phyloP scores from a whole-genome alignment of 2,329 filamentous ascomycete species.

The Myrmaecium sp. region DNA sequence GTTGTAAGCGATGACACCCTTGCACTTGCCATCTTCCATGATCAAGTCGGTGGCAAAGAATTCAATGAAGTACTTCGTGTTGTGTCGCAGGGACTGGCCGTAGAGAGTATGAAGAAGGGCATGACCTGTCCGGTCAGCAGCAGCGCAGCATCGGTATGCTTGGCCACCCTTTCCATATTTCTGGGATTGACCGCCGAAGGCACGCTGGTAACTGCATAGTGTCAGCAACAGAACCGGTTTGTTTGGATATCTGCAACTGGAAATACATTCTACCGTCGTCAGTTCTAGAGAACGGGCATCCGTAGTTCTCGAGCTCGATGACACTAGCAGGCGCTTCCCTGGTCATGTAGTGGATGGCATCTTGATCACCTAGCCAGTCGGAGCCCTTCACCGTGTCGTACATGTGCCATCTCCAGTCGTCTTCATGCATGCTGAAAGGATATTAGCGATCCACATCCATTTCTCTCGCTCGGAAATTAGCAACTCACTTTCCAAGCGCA shows the following conservation, averaged over 20 bases:
- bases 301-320: conserved; percentile 92
- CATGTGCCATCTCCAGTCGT: conserved; percentile 99
- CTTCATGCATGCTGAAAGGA: conserved; percentile 61
- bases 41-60: conserved; percentile 95
- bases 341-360: conserved; percentile 98
- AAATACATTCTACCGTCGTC: conserved; percentile 80
- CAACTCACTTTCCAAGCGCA: conserved; percentile 53
- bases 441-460: conserved; percentile 3
- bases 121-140: conserved; percentile 91
- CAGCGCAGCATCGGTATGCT: conserved; percentile 92
- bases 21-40: conserved; percentile 94
- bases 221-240: conserved; percentile 6
- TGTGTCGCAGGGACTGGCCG: conserved; percentile 89
- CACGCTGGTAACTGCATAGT: conserved; percentile 66
- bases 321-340: conserved; percentile 82
- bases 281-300: conserved; percentile 90
- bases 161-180: conserved; percentile 93
- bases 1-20: conserved; percentile 93
- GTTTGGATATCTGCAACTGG: background rate
- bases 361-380: conserved; percentile 94
- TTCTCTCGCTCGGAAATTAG: background rate
- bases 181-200: conserved; percentile 93
- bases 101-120: conserved; percentile 97
- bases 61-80: conserved; percentile 99
- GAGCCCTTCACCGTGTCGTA: conserved; percentile 97